Conservation (phyloP, 768 basidiomycete species). For the Kwoniella botswanensis region DNA sequence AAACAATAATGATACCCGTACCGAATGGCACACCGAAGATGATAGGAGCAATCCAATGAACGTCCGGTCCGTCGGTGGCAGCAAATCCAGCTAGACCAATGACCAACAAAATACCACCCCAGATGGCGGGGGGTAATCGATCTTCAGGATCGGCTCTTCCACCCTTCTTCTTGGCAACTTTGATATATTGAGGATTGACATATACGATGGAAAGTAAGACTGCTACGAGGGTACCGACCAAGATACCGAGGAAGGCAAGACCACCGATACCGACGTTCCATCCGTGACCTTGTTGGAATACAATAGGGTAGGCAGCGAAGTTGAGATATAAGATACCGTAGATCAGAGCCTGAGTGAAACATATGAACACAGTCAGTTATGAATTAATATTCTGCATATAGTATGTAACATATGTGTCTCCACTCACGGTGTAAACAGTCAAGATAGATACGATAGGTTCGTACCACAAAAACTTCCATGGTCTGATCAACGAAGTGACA, state of each 20-base stretch:
- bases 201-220: constrained; percentile 44
- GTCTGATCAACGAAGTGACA: constrained; percentile 51
- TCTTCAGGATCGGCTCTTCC: constrained; percentile 60
- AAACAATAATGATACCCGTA: constrained; percentile 67
- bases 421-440: constrained; percentile 51
- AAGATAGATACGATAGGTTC: constrained; percentile 59
- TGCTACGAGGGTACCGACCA: constrained; percentile 52
- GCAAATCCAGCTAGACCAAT: constrained; percentile 53
- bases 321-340: constrained; percentile 53
- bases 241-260: constrained; percentile 58
- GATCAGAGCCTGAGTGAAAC: constrained; percentile 16
- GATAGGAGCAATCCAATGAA: constrained; percentile 74
- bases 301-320: constrained; percentile 59
- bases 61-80: constrained; percentile 49
- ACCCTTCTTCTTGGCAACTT: constrained; percentile 47
- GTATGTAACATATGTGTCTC: too few species aligned
- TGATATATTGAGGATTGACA: constrained; percentile 58
- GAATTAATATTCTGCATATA: too few species aligned
- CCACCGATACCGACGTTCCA: constrained; percentile 60
- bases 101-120: constrained; percentile 58
- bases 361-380: not conserved
- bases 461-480: constrained; percentile 57
- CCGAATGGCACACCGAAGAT: constrained; percentile 73
- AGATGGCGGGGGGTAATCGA: constrained; percentile 57
- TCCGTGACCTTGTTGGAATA: constrained; percentile 58